These are phyloP conservation scores for Trypanosoma lewisi DNA, from an alignment of 208 protist genomes.

Conservation along the genomic window DNA sequence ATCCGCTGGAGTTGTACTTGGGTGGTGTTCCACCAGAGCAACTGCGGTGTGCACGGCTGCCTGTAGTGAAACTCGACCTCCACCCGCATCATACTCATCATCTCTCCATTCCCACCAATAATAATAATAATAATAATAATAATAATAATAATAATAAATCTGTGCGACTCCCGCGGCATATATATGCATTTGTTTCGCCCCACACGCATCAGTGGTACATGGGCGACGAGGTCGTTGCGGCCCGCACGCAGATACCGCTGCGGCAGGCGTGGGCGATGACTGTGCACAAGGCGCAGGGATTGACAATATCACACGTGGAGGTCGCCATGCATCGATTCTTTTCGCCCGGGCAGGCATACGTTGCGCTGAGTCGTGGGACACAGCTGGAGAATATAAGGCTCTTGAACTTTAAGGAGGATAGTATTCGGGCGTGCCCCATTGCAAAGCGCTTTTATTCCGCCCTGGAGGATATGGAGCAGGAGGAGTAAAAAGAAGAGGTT, in stretches of 20 bases:
- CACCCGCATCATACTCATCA: constrained; percentile 15
- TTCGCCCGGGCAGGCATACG: constrained; percentile 73
- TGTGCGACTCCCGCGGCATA: constrained; percentile 21
- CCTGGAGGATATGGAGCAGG: constrained; percentile 11
- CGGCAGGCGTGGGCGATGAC: constrained; percentile 93
- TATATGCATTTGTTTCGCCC: constrained; percentile 50
- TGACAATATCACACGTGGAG: constrained; percentile 65
- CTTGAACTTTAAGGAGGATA: constrained; percentile 35
- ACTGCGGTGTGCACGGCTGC: constrained; percentile 31
- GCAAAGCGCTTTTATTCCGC: constrained; percentile 49
- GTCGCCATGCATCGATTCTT: constrained; percentile 59
- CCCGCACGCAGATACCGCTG: constrained; percentile 82
- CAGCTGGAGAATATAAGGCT: constrained; percentile 45
- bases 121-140: not conserved
- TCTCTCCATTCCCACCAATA: constrained; percentile 1
- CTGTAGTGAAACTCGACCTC: constrained; percentile 48
- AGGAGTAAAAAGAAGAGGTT: not conserved
- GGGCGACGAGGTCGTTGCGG: constrained; percentile 33
- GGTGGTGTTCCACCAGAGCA: constrained; percentile 24
- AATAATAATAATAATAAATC: not conserved
- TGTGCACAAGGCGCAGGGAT: constrained; percentile 95
- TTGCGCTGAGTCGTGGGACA: constrained; percentile 65
- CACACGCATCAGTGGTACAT: constrained; percentile 40
- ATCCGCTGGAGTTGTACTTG: constrained; percentile 31
- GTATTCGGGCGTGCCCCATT: constrained; percentile 42